Conservation (phyloP, 805 yeast genomes). For the Saccharomyces mikatae region DNA sequence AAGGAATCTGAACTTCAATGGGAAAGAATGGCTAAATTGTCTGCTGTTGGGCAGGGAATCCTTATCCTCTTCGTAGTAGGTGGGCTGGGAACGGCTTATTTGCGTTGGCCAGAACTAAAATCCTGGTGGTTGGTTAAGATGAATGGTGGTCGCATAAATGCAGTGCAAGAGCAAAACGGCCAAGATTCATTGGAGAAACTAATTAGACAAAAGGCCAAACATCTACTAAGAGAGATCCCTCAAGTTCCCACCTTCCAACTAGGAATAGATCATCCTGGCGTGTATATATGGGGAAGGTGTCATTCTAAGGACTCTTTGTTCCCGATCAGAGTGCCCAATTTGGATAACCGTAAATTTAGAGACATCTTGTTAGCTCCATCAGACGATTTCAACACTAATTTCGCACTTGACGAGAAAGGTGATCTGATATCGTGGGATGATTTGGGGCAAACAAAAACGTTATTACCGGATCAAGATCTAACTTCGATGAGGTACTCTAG, state of each 20-base stretch:
- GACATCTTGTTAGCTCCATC: conserved; percentile 45
- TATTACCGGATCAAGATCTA: conserved; percentile 43
- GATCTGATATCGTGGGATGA: conserved; percentile 61
- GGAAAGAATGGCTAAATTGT: conserved; percentile 39
- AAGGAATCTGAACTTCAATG: conserved; percentile 25
- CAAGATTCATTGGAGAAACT: background rate
- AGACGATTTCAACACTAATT: conserved; percentile 33
- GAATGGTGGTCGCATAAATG: conserved; percentile 16
- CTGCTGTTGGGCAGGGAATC: conserved; percentile 39
- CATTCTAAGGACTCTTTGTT: conserved; percentile 22
- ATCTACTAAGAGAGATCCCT: background rate
- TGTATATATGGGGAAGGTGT: background rate
- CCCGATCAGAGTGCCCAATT: conserved; percentile 55
- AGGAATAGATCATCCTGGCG: background rate
- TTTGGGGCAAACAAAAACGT: conserved; percentile 23
- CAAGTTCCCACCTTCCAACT: background rate
- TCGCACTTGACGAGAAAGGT: conserved; percentile 62
- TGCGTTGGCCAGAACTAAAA: conserved; percentile 29
- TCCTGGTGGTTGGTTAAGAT: conserved; percentile 26
- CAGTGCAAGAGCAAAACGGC: background rate
- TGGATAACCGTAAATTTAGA: conserved; percentile 51
- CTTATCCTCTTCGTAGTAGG: conserved; percentile 34
- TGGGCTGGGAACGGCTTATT: conserved; percentile 30
- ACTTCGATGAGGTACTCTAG: conserved; percentile 42
- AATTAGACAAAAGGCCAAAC: background rate